Percentiles rank a stretch among this genome's conserved stretches.
phyloP scores from a whole-genome alignment of 768 basidiomycete species.

The Lentinula detonsa region DNA sequence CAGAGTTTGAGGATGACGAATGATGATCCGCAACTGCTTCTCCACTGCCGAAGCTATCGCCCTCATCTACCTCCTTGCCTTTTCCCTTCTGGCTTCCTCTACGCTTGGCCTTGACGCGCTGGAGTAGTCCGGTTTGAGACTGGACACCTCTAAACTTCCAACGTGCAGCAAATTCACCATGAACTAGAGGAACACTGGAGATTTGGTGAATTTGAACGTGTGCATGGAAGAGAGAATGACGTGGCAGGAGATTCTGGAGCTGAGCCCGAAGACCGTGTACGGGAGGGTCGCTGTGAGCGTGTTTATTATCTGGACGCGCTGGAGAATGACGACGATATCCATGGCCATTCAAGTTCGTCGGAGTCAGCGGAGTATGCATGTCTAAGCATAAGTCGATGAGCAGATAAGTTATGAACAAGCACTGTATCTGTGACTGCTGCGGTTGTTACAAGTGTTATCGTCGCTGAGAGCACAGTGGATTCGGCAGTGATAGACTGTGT shows the following conservation, averaged over 20 bases:
- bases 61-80: constrained; percentile 12
- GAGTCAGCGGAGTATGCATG: neutral
- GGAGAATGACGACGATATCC: neutral
- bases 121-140: constrained; percentile 24
- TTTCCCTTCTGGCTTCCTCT: constrained; percentile 10
- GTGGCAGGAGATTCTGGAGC: constrained; percentile 53
- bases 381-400: neutral
- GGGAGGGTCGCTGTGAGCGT: constrained; percentile 3
- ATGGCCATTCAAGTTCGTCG: neutral
- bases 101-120: neutral
- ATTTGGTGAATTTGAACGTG: constrained; percentile 60
- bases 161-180: constrained; percentile 61
- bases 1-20: neutral
- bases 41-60: constrained; percentile 4
- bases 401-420: neutral
- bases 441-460: neutral
- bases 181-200: constrained; percentile 63
- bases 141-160: constrained; percentile 68
- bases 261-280: constrained; percentile 44
- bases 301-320: neutral
- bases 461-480: neutral
- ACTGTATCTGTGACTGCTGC: neutral
- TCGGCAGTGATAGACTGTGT: neutral
- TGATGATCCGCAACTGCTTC: neutral
- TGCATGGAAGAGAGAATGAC: constrained; percentile 62